Percentiles rank a stretch among this genome's conserved stretches.
These are phyloP conservation scores for Musa acuminata DNA, from an alignment of 176 grass and related monocot genomes.

Conservation along the genomic window DNA sequence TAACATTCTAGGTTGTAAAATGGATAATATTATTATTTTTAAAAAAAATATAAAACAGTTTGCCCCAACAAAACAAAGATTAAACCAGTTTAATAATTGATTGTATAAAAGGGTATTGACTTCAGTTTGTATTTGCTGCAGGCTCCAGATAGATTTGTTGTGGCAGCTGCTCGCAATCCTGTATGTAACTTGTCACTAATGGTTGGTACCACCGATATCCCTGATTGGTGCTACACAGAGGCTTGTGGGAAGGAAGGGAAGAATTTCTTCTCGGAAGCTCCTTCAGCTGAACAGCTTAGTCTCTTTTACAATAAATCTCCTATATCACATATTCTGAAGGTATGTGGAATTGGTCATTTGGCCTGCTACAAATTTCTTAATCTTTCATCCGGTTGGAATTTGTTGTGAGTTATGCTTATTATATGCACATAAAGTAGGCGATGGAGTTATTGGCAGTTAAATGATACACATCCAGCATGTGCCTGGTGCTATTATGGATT, in stretches of 20 bases:
- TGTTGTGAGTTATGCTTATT: not conserved
- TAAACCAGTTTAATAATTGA: not conserved
- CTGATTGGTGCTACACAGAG: conserved; percentile 85
- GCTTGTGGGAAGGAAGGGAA: conserved; percentile 73
- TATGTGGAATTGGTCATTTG: conserved; percentile 23
- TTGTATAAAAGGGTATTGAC: not conserved
- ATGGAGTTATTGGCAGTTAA: not conserved
- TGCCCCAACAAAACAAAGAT: not conserved
- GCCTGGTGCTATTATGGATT: not conserved
- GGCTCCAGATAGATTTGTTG: conserved; percentile 81
- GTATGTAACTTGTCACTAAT: conserved; percentile 81
- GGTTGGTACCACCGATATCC: conserved; percentile 81
- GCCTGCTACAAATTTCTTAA: not conserved
- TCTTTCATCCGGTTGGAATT: not conserved
- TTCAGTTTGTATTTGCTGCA: conserved; percentile 15
- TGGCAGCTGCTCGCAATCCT: conserved; percentile 67
- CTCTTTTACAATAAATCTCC: conserved; percentile 69
- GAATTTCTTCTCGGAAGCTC: conserved; percentile 53
- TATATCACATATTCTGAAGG: conserved; percentile 76
- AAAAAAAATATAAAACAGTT: not conserved
- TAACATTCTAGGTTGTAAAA: not conserved
- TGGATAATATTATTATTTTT: not conserved
- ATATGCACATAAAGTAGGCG: not conserved
- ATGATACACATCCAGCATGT: not conserved
- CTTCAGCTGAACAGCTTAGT: conserved; percentile 38